Evolutionary conservation across 305 asterid species (phyloP).

Genomic region (Fraxinus nigra): DNA sequence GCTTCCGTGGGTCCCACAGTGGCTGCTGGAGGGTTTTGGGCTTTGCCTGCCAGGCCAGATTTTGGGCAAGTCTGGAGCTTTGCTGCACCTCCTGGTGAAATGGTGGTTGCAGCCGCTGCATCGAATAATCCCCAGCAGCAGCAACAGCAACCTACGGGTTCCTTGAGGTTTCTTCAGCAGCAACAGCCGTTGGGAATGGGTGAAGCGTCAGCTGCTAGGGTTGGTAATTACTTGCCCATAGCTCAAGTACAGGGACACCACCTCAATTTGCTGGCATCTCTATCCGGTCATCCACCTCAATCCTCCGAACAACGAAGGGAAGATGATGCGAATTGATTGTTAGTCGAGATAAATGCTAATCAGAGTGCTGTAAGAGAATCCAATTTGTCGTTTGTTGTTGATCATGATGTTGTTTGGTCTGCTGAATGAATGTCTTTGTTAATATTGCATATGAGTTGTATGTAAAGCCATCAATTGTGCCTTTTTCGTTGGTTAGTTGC

Average conservation of each 20-base stretch:
- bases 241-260: constrained; percentile 84
- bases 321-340: constrained; percentile 58
- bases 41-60: constrained; percentile 74
- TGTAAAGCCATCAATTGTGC: constrained; percentile 34
- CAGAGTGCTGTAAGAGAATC: not conserved
- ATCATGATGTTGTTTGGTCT: constrained; percentile 34
- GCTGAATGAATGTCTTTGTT: constrained; percentile 31
- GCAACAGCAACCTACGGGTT: constrained; percentile 27
- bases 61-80: constrained; percentile 95
- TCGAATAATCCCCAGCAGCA: constrained; percentile 47
- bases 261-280: constrained; percentile 85
- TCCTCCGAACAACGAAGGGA: constrained; percentile 67
- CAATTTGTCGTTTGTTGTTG: constrained; percentile 18
- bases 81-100: constrained; percentile 69
- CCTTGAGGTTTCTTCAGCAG: constrained; percentile 77
- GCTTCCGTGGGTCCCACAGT: constrained; percentile 43
- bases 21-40: constrained; percentile 82
- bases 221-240: constrained; percentile 86
- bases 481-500: constrained; percentile 34
- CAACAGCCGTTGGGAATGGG: constrained; percentile 59
- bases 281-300: constrained; percentile 71
- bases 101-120: constrained; percentile 47
- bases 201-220: constrained; percentile 92
- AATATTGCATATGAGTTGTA: constrained; percentile 37
- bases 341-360: not conserved